Evolutionary conservation across 2,329 filamentous ascomycete species (phyloP), one percentile per base, ranked within the genome.

Genomic region (Neoarthrinium moseri): DNA sequence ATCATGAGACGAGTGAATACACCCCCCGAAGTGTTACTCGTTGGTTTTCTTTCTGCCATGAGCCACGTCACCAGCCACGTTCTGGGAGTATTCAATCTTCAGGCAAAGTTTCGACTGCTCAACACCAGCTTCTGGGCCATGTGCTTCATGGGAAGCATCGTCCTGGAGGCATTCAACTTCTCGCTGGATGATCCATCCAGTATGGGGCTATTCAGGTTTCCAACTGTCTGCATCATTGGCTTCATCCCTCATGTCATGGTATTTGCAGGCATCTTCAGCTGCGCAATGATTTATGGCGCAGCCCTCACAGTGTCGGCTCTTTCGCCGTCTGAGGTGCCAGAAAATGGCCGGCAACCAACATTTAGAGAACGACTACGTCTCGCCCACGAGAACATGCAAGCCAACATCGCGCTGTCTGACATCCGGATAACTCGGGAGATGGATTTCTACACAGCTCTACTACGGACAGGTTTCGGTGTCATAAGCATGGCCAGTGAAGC

Each of bases 201-300:
- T 18, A 79, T 84, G 58, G 86, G 89, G 4, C 74, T 96, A 10
- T 74, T 96, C 33, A 81, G 89, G 50, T 96, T 95, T 54, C 94
- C 94, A 4, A 96, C 91, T 0, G 91, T 97, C 32, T 96, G 89
- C 59, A 91, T 97, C 48, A 87, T 97, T 23, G 90, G 92, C 1
- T 96, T 97, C 63, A 87, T 97, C 27, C 94, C 94, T 1, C 92
- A 97, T 64, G 76, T 97, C n/a, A 72, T 96, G 20, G 89, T 97
- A 11, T 68, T 97, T 2, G 58, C 79, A 6, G 94, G 92, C 1
- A 96, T 96, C 37, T 48, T 81, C 5, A 70, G 86, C 13, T 97
- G 94, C 61, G 74, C 81, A 3, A 60, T 74, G 6, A 95, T 99
- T 38, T 97, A 97, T 62, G 70, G 70, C 1, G 57, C 94, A 18